These are phyloP conservation scores for Lepiota subincarnata DNA, from an alignment of 768 basidiomycete species.

Conservation along the genomic window DNA sequence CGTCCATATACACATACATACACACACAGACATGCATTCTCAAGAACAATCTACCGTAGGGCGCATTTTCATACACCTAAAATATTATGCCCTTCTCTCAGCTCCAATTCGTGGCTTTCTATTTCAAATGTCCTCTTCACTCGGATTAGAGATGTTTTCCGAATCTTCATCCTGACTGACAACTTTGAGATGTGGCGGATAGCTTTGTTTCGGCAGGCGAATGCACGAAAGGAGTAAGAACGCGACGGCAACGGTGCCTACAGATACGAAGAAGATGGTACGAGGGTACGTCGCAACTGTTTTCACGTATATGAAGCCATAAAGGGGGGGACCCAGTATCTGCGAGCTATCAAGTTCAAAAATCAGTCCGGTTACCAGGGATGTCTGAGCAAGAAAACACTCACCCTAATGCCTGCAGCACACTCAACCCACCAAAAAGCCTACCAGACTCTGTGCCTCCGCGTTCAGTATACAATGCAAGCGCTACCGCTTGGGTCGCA, in stretches of 20 bases:
- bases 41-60: too few relatives aligned
- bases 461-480: constrained; percentile 56
- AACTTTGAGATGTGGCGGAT: background rate
- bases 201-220: too few relatives aligned
- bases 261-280: constrained; percentile 61
- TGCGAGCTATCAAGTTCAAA: constrained; percentile 41
- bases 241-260: constrained; percentile 8
- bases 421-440: constrained; percentile 78
- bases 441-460: constrained; percentile 63
- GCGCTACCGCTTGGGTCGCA: constrained; percentile 64
- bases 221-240: too few relatives aligned
- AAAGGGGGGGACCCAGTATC: constrained; percentile 68
- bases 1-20: too few relatives aligned
- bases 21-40: too few relatives aligned
- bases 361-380: background rate
- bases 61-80: too few relatives aligned
- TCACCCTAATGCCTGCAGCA: constrained; percentile 65
- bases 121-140: background rate
- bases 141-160: too few relatives aligned
- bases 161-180: background rate
- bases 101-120: too few relatives aligned
- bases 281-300: constrained; percentile 70
- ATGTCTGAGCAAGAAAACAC: constrained; percentile 11
- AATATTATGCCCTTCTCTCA: too few relatives aligned
- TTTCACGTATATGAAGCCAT: constrained; percentile 64